Base-by-base conservation (phyloP, 352 stramenopile genomes). In the Globisporangium viniferum region DNA sequence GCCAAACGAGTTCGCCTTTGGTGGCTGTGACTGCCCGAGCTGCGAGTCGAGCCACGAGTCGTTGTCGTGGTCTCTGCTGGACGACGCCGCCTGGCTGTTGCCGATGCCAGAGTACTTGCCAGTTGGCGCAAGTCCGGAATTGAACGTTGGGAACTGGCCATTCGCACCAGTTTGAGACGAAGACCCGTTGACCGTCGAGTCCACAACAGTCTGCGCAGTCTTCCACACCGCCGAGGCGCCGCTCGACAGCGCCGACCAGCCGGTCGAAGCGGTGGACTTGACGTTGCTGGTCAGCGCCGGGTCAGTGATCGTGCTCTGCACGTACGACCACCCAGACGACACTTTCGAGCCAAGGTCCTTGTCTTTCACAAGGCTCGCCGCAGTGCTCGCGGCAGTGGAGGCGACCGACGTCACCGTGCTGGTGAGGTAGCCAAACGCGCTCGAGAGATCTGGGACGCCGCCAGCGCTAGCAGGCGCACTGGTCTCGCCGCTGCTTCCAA, bases 291-390 rank as follows among this genome's bases (percentile, higher is more conserved):
- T 82, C 20, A 94, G 69, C 41, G 84, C 81, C 3, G 87, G 87
- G 66, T 93, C 87, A 15, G 80, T 77, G 27, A 93, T 85, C 31
- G 82, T 89, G 65, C 73, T 90, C 62, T 91, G 84, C 24, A 94
- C 78, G 54, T 84, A 90, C 15, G 79, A 92, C 87, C 87, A 94
- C 22, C 84, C 77, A 2, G 83, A 90, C 10, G 84, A 91, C 33
- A 94, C 87, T 65, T 93, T 93, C 54, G 79, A 84, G 33, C 80
- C 79, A 51, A 94, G 67, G 31, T 93, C 84, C 69, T 91, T 73
- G 60, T 94, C 86, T 58, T 90, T 89, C 41, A 94, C 85, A 24
- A 93, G 72, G 55, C 64, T 92, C 14, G 82, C 82, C 22, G 87
- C 87, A 14, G 83, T 81, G 55, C 72, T 86, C 20, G 87, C 83